Evolutionary conservation across 179 eudicot genomes (phyloP).

Genomic region (Gypsophila paniculata): DNA sequence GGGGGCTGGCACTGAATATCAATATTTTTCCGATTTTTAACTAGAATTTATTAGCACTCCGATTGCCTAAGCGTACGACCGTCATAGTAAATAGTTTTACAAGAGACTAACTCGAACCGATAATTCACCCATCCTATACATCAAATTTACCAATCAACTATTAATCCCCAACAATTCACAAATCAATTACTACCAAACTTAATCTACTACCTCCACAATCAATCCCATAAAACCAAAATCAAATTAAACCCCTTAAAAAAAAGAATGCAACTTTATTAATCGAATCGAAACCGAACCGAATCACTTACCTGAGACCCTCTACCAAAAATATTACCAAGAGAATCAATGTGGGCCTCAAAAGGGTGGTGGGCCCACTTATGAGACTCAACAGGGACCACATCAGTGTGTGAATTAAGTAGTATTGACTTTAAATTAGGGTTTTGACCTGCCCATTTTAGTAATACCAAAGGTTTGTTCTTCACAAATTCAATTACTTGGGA

Average conservation of each 20-base stretch:
- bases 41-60: no score
- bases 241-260: not conserved
- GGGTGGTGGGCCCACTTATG: slow-evolving; percentile 68
- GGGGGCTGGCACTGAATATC: no score
- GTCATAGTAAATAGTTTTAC: no score
- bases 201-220: not conserved
- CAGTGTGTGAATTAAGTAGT: slow-evolving; percentile 81
- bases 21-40: no score
- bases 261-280: not conserved
- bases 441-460: slow-evolving; percentile 66
- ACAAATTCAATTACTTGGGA: slow-evolving; percentile 55
- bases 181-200: not conserved
- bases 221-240: not conserved
- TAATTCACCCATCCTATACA: no score
- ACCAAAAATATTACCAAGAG: slow-evolving; percentile 51
- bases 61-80: no score
- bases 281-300: not conserved
- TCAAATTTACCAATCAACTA: no score
- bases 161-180: not conserved
- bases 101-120: no score
- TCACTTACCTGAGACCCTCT: slow-evolving; percentile 62
- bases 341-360: slow-evolving; percentile 51
- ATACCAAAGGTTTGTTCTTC: slow-evolving; percentile 54
- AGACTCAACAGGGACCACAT: slow-evolving; percentile 79
- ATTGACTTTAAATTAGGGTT: slow-evolving; percentile 54